Conservation (phyloP, 495 filamentous ascomycete genomes). For the Podospora conica region DNA sequence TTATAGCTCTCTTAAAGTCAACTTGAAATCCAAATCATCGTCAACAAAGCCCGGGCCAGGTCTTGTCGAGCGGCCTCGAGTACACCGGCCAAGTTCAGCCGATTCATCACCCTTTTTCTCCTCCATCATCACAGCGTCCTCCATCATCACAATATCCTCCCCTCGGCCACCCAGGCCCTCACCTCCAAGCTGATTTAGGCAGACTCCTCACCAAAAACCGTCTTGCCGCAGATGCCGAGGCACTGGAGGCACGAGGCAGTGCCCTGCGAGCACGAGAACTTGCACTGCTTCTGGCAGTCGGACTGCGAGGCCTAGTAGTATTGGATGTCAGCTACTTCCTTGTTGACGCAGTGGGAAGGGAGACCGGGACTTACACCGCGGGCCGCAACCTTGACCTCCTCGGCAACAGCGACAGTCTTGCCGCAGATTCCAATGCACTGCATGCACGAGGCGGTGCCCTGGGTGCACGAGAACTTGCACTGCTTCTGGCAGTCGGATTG, state of each 20-base stretch:
- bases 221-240: background rate
- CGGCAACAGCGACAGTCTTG: background rate
- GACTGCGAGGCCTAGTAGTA: background rate
- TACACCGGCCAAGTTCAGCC: too few species aligned
- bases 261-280: background rate
- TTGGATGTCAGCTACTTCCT: background rate
- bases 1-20: background rate
- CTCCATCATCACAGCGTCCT: too few species aligned
- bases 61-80: too few species aligned
- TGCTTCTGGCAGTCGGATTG: background rate
- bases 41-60: background rate
- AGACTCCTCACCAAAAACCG: background rate
- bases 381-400: background rate
- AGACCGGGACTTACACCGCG: background rate
- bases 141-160: background rate
- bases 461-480: background rate
- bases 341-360: too few species aligned
- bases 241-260: background rate
- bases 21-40: background rate
- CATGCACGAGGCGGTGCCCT: too few species aligned
- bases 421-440: too few species aligned
- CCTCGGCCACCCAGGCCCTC: background rate
- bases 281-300: background rate
- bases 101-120: background rate
- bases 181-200: too few species aligned